Percentiles rank a stretch among this genome's conserved stretches.
These are phyloP conservation scores for Hypoxylon sp. DNA, from an alignment of 2,329 filamentous ascomycete genomes.

Conservation along the genomic window DNA sequence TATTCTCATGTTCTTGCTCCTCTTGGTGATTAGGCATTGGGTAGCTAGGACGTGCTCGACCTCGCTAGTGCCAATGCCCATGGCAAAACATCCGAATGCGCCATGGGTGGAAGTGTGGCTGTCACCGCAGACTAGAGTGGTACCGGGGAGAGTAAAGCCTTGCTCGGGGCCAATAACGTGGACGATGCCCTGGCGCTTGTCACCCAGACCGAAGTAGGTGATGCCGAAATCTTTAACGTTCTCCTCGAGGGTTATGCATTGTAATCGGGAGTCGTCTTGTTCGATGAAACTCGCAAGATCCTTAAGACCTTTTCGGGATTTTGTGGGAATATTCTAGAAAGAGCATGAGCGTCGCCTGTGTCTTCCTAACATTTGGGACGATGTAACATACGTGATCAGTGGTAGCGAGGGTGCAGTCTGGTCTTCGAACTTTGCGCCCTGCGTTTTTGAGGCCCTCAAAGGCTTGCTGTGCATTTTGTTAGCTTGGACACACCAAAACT, in stretches of 20 bases:
- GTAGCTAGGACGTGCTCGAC: slow-evolving; percentile 98
- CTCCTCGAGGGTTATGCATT: slow-evolving; percentile 95
- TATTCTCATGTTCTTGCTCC: slow-evolving; percentile 98
- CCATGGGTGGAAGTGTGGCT: slow-evolving; percentile 98
- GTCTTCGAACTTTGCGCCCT: slow-evolving; percentile 85
- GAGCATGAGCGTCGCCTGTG: slow-evolving; percentile 38
- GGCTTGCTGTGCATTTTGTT: slow-evolving; percentile 74
- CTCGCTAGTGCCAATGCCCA: slow-evolving; percentile 97
- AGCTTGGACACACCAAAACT: slow-evolving; percentile 9
- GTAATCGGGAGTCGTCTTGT: slow-evolving; percentile 90
- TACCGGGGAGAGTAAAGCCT: slow-evolving; percentile 96
- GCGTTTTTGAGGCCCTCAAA: slow-evolving; percentile 96
- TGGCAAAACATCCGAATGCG: slow-evolving; percentile 93
- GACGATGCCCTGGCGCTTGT: slow-evolving; percentile 97
- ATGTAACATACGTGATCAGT: slow-evolving; percentile 85
- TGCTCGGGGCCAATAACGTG: slow-evolving; percentile 99
- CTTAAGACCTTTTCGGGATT: slow-evolving; percentile 91
- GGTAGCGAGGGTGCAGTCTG: slow-evolving; percentile 95
- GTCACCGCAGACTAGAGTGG: slow-evolving; percentile 97
- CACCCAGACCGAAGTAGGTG: slow-evolving; percentile 95
- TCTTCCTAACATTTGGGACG: slow-evolving; percentile 3
- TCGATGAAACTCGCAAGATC: slow-evolving; percentile 94
- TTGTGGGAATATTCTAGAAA: slow-evolving; percentile 88
- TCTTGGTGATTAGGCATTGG: slow-evolving; percentile 92
- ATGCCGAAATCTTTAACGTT: slow-evolving; percentile 97